Evolutionary conservation across 1,284 basidiomycete species (phyloP).

Genomic region (Sporisorium exsertum): DNA sequence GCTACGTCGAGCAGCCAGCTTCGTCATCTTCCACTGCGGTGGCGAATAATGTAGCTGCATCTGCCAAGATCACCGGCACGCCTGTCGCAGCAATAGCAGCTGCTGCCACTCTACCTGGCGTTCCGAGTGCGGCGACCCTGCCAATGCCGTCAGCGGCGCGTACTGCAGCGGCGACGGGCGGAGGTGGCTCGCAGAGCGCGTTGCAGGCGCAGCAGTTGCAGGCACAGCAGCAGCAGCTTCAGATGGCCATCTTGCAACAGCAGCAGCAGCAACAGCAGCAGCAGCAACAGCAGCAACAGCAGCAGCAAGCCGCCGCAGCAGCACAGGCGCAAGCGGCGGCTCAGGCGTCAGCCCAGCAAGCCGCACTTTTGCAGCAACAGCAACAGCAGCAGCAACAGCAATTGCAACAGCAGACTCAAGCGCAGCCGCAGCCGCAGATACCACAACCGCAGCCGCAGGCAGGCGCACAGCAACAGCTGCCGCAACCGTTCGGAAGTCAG

Average conservation of each 20-base stretch:
- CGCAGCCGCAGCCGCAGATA: slow-evolving; percentile 33
- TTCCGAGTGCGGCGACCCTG: slow-evolving; percentile 24
- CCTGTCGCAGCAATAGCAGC: slow-evolving; percentile 19
- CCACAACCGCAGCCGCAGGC: slow-evolving; percentile 46
- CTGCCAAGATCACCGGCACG: slow-evolving; percentile 20
- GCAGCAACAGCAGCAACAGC: slow-evolving; percentile 45
- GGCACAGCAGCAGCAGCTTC: slow-evolving; percentile 41
- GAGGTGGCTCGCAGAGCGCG: slow-evolving; percentile 38
- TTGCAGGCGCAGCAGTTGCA: slow-evolving; percentile 44
- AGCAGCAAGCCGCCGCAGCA: slow-evolving; percentile 37
- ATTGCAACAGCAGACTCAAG: slow-evolving; percentile 44
- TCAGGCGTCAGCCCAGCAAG: slow-evolving; percentile 48
- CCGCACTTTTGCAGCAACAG: slow-evolving; percentile 54
- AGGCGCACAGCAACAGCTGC: slow-evolving; percentile 33
- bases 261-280: slow-evolving; percentile 49
- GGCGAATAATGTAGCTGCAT: slow-evolving; percentile 21
- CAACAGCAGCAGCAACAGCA: slow-evolving; percentile 56
- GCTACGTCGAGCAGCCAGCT: slow-evolving; percentile 45
- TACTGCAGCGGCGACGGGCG: slow-evolving; percentile 36
- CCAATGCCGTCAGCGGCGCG: slow-evolving; percentile 44
- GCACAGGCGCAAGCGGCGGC: slow-evolving; percentile 35
- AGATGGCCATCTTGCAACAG: slow-evolving; percentile 48
- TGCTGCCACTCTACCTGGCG: slow-evolving; percentile 30
- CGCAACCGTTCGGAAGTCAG: slow-evolving; percentile 42
- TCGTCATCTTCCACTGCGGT: slow-evolving; percentile 21